phyloP scores from a whole-genome alignment of 176 grass and related monocot genomes.

The Miscanthus lutarioriparius region DNA sequence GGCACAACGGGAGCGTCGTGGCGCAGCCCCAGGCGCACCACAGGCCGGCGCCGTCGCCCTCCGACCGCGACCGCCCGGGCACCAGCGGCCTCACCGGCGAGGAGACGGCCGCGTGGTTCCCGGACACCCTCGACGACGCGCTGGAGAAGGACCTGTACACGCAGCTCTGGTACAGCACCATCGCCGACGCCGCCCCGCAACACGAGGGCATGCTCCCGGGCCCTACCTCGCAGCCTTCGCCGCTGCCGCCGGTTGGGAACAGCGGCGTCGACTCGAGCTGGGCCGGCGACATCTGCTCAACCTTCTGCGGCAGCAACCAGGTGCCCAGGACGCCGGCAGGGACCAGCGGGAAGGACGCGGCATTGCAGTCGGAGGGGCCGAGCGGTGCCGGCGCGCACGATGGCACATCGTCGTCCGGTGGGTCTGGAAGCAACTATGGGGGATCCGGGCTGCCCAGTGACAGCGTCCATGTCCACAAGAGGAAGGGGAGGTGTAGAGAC shows the following conservation, averaged over 20 bases:
- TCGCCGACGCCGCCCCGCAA: slow-evolving; percentile 22
- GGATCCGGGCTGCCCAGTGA: slow-evolving; percentile 38
- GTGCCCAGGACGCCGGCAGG: slow-evolving; percentile 28
- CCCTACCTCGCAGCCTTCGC: background rate
- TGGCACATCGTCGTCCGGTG: slow-evolving; percentile 73
- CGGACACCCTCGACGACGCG: slow-evolving; percentile 58
- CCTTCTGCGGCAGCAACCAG: slow-evolving; percentile 67
- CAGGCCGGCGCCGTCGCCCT: slow-evolving; percentile 14
- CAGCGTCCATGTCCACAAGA: slow-evolving; percentile 41
- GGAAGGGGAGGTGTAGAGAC: slow-evolving; percentile 49
- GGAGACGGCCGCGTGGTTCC: slow-evolving; percentile 76
- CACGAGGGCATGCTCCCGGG: background rate
- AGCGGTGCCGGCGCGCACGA: slow-evolving; percentile 17
- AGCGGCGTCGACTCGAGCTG: slow-evolving; percentile 37
- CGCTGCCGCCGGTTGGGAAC: slow-evolving; percentile 37
- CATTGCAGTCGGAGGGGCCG: slow-evolving; percentile 36
- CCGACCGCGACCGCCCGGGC: slow-evolving; percentile 18
- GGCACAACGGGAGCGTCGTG: slow-evolving; percentile 76
- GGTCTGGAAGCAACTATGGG: slow-evolving; percentile 68
- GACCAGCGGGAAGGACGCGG: slow-evolving; percentile 25
- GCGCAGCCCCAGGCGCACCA: slow-evolving; percentile 68
- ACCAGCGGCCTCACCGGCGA: slow-evolving; percentile 52
- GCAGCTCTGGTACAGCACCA: slow-evolving; percentile 79
- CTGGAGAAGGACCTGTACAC: slow-evolving; percentile 74
- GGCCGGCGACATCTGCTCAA: slow-evolving; percentile 52